These are phyloP conservation scores for Candida xiaguanensis DNA, from an alignment of 805 yeast species.

Conservation along the genomic window DNA sequence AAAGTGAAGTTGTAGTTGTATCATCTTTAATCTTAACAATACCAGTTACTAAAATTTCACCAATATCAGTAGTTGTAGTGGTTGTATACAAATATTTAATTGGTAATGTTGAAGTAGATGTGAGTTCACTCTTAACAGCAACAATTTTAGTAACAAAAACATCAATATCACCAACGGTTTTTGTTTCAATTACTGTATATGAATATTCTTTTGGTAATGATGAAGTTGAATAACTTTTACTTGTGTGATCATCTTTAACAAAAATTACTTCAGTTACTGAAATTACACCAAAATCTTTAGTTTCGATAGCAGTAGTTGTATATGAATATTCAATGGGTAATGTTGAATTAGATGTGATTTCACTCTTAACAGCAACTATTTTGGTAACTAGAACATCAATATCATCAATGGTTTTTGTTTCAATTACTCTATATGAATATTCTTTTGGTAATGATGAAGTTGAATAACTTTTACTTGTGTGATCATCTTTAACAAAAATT, in stretches of 20 bases:
- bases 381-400: background rate
- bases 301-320: background rate
- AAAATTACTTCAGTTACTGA: background rate
- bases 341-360: background rate
- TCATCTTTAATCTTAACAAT: background rate
- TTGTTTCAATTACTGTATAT: background rate
- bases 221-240: background rate
- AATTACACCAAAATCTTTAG: background rate
- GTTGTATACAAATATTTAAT: background rate
- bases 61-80: background rate
- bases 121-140: background rate
- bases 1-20: background rate
- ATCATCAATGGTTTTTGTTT: background rate
- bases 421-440: background rate
- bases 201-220: background rate
- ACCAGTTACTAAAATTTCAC: background rate
- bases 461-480: background rate
- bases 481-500: background rate
- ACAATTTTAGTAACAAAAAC: background rate
- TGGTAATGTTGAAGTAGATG: background rate
- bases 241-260: background rate
- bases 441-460: background rate
- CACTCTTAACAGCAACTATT: background rate
- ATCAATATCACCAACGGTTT: background rate
- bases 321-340: background rate